Percentiles rank a stretch among this genome's conserved stretches.
Conservation (phyloP, 768 basidiomycete species). For the Mycena leptocephala region DNA sequence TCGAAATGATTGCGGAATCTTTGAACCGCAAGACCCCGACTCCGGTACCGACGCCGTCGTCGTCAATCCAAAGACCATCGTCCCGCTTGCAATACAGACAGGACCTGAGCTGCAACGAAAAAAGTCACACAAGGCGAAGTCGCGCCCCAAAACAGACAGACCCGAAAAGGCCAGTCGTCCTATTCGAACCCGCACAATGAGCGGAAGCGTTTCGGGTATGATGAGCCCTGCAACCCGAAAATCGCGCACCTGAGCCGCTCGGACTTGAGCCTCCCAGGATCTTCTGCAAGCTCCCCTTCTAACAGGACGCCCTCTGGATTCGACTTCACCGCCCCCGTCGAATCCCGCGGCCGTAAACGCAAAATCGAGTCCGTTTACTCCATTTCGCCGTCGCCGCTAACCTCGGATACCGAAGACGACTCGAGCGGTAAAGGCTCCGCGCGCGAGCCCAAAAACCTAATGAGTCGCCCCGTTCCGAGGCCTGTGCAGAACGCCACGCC, state of each 20-base stretch:
- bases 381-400: constrained; percentile 31
- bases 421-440: constrained; percentile 18
- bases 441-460: constrained; percentile 11
- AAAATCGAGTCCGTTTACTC: constrained; percentile 37
- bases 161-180: constrained; percentile 22
- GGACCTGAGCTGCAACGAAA: constrained; percentile 23
- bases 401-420: constrained; percentile 31
- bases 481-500: constrained; percentile 18
- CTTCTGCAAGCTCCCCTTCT: constrained; percentile 27
- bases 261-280: constrained; percentile 12
- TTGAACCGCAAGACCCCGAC: constrained; percentile 32
- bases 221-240: constrained; percentile 31
- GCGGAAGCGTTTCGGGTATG: constrained; percentile 23
- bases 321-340: constrained; percentile 37
- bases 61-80: background rate
- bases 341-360: constrained; percentile 38
- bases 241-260: constrained; percentile 1
- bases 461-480: background rate
- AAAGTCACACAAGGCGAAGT: constrained; percentile 26
- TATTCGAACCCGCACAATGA: constrained; percentile 30
- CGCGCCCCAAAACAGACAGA: constrained; percentile 17
- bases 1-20: constrained; percentile 30
- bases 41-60: background rate
- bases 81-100: constrained; percentile 25
- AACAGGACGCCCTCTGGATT: constrained; percentile 24